These are phyloP conservation scores for Silene latifolia DNA, from an alignment of 148 eudicot genomes.

Conservation along the genomic window DNA sequence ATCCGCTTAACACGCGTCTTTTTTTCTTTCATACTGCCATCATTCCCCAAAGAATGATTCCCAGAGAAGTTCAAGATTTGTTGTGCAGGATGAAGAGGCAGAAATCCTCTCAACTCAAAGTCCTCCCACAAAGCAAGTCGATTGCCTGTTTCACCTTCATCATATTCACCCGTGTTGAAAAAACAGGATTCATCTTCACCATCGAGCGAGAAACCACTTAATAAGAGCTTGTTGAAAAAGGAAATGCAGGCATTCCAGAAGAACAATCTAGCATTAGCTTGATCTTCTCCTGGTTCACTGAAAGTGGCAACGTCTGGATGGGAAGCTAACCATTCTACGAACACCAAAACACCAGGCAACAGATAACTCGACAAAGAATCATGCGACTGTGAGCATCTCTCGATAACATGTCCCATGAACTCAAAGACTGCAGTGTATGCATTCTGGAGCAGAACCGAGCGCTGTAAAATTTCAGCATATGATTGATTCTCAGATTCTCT, in stretches of 20 bases:
- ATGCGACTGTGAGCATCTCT: slow-evolving; percentile 56
- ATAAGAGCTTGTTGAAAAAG: slow-evolving; percentile 63
- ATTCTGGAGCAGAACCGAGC: slow-evolving; percentile 74
- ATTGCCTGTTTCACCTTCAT: slow-evolving; percentile 71
- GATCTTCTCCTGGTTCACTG: slow-evolving; percentile 62
- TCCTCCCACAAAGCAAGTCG: slow-evolving; percentile 84
- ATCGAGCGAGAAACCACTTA: slow-evolving; percentile 38
- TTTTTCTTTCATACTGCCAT: slow-evolving; percentile 59
- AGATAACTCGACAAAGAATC: slow-evolving; percentile 78
- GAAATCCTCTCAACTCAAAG: slow-evolving; percentile 85
- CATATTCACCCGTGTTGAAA: slow-evolving; percentile 63
- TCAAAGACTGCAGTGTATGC: slow-evolving; percentile 73
- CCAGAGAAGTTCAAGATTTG: slow-evolving; percentile 78
- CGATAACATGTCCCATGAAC: slow-evolving; percentile 70
- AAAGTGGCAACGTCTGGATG: slow-evolving; percentile 59
- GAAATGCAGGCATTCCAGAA: slow-evolving; percentile 72
- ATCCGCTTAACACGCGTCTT: slow-evolving; percentile 71
- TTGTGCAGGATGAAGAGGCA: slow-evolving; percentile 84
- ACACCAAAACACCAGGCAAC: slow-evolving; percentile 76
- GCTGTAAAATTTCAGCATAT: slow-evolving; percentile 87
- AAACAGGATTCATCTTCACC: slow-evolving; percentile 69
- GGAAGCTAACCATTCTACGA: slow-evolving; percentile 94
- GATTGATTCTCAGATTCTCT: slow-evolving; percentile 85
- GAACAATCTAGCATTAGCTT: slow-evolving; percentile 53
- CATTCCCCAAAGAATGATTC: slow-evolving; percentile 49